Percentiles rank a stretch among this genome's conserved stretches.
Conservation (phyloP, 129 eudicot species). For the Smallanthus sonchifolius region DNA sequence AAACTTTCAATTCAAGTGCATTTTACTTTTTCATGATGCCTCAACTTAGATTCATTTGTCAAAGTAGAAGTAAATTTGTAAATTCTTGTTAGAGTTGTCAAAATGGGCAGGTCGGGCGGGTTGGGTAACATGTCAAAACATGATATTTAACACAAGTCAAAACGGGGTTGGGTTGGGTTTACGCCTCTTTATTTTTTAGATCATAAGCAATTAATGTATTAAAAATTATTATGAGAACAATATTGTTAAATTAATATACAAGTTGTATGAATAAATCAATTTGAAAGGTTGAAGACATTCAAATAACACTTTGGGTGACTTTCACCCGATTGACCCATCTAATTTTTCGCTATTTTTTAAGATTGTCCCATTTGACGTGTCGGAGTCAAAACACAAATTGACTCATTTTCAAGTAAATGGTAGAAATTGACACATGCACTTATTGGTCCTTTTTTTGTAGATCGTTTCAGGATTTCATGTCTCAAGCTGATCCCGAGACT, state of each 20-base stretch:
- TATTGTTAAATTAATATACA: not conserved
- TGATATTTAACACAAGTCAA: not conserved
- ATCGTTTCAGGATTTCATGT: constrained; percentile 72
- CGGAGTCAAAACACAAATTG: not conserved
- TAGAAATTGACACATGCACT: constrained; percentile 16
- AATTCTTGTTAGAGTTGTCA: not conserved
- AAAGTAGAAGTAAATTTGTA: too few species aligned
- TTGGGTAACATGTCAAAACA: not conserved
- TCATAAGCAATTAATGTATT: not conserved
- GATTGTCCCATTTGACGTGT: not conserved
- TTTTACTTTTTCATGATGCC: too few species aligned
- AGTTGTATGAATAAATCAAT: not conserved
- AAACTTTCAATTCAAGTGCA: too few species aligned
- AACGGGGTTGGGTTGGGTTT: too few species aligned
- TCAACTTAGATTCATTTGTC: too few species aligned
- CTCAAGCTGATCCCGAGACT: constrained; percentile 78
- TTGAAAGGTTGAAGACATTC: not conserved
- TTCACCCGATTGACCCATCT: not conserved
- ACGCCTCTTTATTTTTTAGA: too few species aligned
- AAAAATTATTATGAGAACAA: not conserved
- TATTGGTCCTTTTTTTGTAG: constrained; percentile 28
- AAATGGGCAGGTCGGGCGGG: not conserved
- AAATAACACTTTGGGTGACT: not conserved
- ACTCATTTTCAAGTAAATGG: not conserved
- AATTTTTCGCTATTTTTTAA: not conserved